Evolutionary conservation across 2,329 filamentous ascomycete species (phyloP).

Genomic region (Exophiala bonariae): DNA sequence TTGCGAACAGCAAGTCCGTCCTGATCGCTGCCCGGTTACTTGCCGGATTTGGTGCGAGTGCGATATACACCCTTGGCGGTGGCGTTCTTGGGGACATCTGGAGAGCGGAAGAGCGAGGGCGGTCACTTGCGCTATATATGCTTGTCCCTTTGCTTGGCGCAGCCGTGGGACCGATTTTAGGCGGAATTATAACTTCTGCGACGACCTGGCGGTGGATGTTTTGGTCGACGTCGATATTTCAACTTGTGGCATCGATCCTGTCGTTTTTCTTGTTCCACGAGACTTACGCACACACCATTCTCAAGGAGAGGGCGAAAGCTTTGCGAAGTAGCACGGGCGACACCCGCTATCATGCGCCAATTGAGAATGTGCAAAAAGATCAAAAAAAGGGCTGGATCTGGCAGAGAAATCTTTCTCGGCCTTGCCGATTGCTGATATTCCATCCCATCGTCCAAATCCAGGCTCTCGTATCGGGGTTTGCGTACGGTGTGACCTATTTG

Average conservation of each 20-base stretch:
- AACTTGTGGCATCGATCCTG: constrained; percentile 56
- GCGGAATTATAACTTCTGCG: constrained; percentile 57
- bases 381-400: not conserved
- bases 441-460: constrained; percentile 57
- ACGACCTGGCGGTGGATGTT: constrained; percentile 26
- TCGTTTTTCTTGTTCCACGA: constrained; percentile 60
- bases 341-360: constrained; percentile 1
- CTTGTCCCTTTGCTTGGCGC: constrained; percentile 55
- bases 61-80: constrained; percentile 41
- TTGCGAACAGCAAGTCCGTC: constrained; percentile 45
- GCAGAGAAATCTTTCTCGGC: constrained; percentile 4
- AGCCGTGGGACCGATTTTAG: constrained; percentile 58
- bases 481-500: constrained; percentile 51
- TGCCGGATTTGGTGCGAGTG: constrained; percentile 52
- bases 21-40: constrained; percentile 54
- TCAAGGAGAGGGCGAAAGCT: not conserved
- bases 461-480: constrained; percentile 46
- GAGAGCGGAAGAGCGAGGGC: constrained; percentile 57
- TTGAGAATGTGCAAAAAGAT: not conserved
- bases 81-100: constrained; percentile 53
- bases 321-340: constrained; percentile 5
- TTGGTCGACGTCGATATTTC: constrained; percentile 60
- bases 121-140: constrained; percentile 57
- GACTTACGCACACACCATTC: constrained; percentile 60
- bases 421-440: constrained; percentile 42